Conservation (phyloP, 306 rosid genomes). For the Canavalia ensiformis region DNA sequence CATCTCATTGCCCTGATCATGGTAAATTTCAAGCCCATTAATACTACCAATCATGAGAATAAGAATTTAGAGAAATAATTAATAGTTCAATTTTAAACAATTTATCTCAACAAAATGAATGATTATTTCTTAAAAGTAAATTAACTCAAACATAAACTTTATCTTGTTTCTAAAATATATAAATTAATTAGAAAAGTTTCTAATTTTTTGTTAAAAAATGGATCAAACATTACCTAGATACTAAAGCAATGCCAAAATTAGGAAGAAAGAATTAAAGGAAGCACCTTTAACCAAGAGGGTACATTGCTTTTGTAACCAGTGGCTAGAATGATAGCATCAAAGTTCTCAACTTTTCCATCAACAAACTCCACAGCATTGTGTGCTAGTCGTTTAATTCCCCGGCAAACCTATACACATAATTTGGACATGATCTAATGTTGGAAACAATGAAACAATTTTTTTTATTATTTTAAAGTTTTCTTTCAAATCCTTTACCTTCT, state of each 20-base stretch:
- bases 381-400: conserved; percentile 68
- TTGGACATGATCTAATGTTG: conserved; percentile 39
- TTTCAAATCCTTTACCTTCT: neutral
- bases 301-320: conserved; percentile 91
- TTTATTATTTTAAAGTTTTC: neutral
- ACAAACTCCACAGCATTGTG: conserved; percentile 73
- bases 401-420: conserved; percentile 65
- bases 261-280: conserved; percentile 25
- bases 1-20: conserved; percentile 69
- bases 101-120: no score
- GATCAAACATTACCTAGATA: neutral
- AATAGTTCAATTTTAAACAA: no score
- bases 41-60: neutral
- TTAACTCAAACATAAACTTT: no score
- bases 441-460: conserved; percentile 33
- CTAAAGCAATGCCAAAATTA: conserved; percentile 15
- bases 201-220: no score
- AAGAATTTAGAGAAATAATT: neutral
- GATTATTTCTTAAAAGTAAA: no score
- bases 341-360: conserved; percentile 74
- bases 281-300: conserved; percentile 85
- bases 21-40: neutral
- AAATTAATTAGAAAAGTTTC: no score
- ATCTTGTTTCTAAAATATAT: no score
- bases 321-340: conserved; percentile 80